Percentiles rank a stretch among this genome's conserved stretches.
Evolutionary conservation across 805 yeast genomes (phyloP).

Genomic region (Kuraishia hungarica): DNA sequence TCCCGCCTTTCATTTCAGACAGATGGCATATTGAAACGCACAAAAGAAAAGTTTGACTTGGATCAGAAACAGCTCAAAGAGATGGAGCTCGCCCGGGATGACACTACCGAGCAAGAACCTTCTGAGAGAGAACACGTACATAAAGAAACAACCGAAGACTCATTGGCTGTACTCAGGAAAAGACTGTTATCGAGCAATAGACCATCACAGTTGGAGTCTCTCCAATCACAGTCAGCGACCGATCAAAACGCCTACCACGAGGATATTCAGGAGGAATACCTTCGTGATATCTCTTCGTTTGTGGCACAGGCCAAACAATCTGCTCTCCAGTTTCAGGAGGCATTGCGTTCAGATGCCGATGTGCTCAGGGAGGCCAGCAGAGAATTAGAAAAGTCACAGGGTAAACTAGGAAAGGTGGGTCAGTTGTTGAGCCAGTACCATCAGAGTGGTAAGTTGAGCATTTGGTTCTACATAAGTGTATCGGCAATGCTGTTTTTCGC

Average conservation of each 20-base stretch:
- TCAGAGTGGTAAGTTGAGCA: conserved; percentile 21
- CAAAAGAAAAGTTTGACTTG: background rate
- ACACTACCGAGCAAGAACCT: background rate
- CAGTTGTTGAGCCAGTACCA: conserved; percentile 19
- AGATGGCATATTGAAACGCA: background rate
- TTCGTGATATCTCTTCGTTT: conserved; percentile 22
- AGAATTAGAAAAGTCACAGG: conserved; percentile 21
- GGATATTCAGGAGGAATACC: conserved; percentile 20
- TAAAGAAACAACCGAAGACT: conserved; percentile 17
- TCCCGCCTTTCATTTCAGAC: background rate
- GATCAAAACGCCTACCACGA: conserved; percentile 22
- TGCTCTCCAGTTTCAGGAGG: conserved; percentile 23
- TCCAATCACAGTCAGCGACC: conserved; percentile 13
- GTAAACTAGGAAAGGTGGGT: conserved; percentile 19
- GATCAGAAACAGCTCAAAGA: background rate
- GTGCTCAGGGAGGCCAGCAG: conserved; percentile 23
- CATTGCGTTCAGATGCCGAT: conserved; percentile 21
- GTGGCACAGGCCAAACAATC: conserved; percentile 20
- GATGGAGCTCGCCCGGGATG: background rate
- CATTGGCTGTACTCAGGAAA: conserved; percentile 17
- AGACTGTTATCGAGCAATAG: conserved; percentile 16
- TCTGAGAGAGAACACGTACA: conserved; percentile 8
- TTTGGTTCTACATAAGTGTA: conserved; percentile 23
- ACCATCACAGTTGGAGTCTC: conserved; percentile 18
- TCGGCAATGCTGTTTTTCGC: conserved; percentile 13